Percentiles rank a stretch among this genome's conserved stretches.
Evolutionary conservation across 73 alveolate species (phyloP).

Genomic region (Blepharisma japonicum): DNA sequence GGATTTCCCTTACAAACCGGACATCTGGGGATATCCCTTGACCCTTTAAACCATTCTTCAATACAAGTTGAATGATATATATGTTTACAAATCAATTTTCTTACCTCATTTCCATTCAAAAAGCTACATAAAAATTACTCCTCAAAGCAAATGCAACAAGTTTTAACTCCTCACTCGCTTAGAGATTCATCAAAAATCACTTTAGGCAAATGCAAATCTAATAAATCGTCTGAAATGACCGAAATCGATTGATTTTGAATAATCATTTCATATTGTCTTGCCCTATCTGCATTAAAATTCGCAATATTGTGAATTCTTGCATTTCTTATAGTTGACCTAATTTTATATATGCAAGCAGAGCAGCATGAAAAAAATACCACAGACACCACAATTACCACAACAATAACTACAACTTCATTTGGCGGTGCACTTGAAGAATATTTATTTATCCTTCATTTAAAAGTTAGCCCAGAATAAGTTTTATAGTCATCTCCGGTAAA

Average conservation of each 20-base stretch:
- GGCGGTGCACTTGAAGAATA: background rate
- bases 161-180: background rate
- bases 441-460: background rate
- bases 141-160: constrained; percentile 23
- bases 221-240: background rate
- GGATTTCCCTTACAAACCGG: constrained; percentile 23
- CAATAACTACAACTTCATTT: background rate
- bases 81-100: constrained; percentile 28
- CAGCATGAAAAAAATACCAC: background rate
- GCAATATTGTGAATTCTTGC: background rate
- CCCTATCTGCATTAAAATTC: background rate
- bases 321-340: background rate
- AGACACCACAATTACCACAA: background rate
- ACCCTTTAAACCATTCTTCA: constrained; percentile 25
- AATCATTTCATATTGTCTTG: background rate
- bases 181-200: background rate
- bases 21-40: background rate
- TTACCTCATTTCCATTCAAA: background rate
- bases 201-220: background rate
- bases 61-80: constrained; percentile 15
- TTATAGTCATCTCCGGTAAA: background rate
- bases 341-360: background rate
- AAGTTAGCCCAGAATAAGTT: background rate
- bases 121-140: constrained; percentile 1
- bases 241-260: background rate